Evolutionary conservation across 164 flowering plant genomes (phyloP), one percentile per base, ranked within the genome.

Genomic region (Vitis rotundifolia): DNA sequence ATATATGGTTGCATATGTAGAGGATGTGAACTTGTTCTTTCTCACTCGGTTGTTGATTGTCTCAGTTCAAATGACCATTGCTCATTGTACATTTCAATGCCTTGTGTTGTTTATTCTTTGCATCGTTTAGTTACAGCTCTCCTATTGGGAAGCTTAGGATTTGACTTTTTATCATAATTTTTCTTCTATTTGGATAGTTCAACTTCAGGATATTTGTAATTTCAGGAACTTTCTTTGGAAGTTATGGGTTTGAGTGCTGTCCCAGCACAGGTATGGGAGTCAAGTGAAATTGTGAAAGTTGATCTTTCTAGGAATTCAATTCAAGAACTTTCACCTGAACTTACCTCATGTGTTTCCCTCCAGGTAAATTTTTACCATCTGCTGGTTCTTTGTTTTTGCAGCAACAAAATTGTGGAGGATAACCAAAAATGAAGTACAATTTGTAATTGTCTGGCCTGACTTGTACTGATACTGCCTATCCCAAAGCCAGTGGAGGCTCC

Each of bases 231-330:
- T 52, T 84, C 88, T 76, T 68, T 95, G 28, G 78, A 76, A 71
- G 97, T 92, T 60, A 66, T 83, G 73, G 84, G 84, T 54, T 81
- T 95, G 84, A 77, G 18, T 73, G 72, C 75, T 72, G 84, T 95
- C 26, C 99, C 99, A 44, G 73, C 96, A 70, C 83, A 85, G 65
- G 90, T 86, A 26, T 95, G 96, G 92, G 89, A 87, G 80, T 80
- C 97, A 47, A 80, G 77, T 69, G 98, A 88, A n/a, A 72, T 90
- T 56, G 64, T 78, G 65, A 91, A 88, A 79, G 81, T 91, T 76
- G 89, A 91, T 86, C 90, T 95, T 66, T 88, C 97, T 49, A 82
- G 73, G 71, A 95, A 95, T 82, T 86, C 83, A 49, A 85, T 95
- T 59, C 78, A 85, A 69, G 94, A 84, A 80, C 82, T 91, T 50